Base-by-base conservation (phyloP, 345 rosid genomes). In the Hypericum androsaemum region DNA sequence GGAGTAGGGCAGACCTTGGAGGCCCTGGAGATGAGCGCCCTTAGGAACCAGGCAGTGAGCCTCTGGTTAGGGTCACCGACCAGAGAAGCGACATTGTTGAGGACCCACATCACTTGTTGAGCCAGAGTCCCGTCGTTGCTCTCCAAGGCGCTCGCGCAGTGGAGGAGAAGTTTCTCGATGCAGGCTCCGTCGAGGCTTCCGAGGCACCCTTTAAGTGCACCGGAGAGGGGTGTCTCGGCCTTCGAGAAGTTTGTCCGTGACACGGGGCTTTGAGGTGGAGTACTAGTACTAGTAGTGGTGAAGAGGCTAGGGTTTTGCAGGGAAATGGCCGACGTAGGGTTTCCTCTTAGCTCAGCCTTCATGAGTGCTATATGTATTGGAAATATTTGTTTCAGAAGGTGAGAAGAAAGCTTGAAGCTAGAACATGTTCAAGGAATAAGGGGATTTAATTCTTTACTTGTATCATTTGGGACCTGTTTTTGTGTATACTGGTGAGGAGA, bases 61-160 rank as follows among this genome's bases (percentile, higher is more conserved):
- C 86, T 74, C 54, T 80, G 82, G 65, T 83, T 83, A 5, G 83
- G 86, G 69, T 80, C 90, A 32, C 86, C 86, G 0, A 56, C 54
- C 13, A 68, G 44, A 17, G 90, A 83, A 36, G 90, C 86, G 47
- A 83, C 82, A 55, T 83, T 83, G 57, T 83, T 80, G 61, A 83
- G 86, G 52, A 83, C 90, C 90, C 90, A 83, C 90, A 83, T 83
- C 53, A 83, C 86, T 52, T 83, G 89, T 10, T 80, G 90, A 15
- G 83, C 90, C 51, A 83, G 62, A 41, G 90, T 83, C 48, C 78
- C 81, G 32, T 83, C 90, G 53, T 74, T 74, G 53, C 65, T 63
- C 64, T 83, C 90, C 3, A 83, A 59, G 59, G 90, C 86, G 43
- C 77, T 76, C 5, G 86, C 90, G 43, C 86, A 83, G 63, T 83